These are phyloP conservation scores for Aureobasidium mangrovei DNA, from an alignment of 2,329 filamentous ascomycete genomes.

Conservation along the genomic window DNA sequence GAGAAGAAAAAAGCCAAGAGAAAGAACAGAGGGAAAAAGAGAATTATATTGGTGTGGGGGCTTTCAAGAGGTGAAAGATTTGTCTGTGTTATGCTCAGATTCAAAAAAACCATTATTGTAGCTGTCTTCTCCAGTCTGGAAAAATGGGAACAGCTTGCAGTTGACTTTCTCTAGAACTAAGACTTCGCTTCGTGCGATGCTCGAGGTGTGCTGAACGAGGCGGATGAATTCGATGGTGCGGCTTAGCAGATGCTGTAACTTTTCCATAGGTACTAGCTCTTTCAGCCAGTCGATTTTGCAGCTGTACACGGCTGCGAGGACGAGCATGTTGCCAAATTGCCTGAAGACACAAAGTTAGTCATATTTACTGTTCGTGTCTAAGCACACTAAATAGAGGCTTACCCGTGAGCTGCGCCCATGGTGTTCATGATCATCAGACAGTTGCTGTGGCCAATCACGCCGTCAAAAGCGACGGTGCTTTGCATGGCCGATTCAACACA, in stretches of 20 bases:
- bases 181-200: background rate
- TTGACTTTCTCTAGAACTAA: constrained; percentile 5
- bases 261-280: constrained; percentile 46
- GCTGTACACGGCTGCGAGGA: constrained; percentile 70
- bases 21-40: no score
- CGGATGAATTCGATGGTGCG: constrained; percentile 68
- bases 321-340: constrained; percentile 93
- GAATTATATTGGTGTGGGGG: no score
- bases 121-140: no score
- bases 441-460: constrained; percentile 54
- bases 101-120: background rate
- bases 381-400: constrained; percentile 43
- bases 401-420: constrained; percentile 93
- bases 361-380: background rate
- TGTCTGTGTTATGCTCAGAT: background rate
- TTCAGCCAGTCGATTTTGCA: constrained; percentile 49
- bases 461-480: constrained; percentile 77
- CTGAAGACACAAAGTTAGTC: constrained; percentile 38
- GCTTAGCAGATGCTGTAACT: constrained; percentile 53
- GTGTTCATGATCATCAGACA: constrained; percentile 83
- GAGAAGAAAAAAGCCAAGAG: no score
- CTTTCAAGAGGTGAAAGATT: constrained; percentile 48
- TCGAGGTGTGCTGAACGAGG: background rate
- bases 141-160: background rate
- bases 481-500: constrained; percentile 69